These are phyloP conservation scores for Alternaria triticina DNA, from an alignment of 2,329 filamentous ascomycete species.

Conservation along the genomic window DNA sequence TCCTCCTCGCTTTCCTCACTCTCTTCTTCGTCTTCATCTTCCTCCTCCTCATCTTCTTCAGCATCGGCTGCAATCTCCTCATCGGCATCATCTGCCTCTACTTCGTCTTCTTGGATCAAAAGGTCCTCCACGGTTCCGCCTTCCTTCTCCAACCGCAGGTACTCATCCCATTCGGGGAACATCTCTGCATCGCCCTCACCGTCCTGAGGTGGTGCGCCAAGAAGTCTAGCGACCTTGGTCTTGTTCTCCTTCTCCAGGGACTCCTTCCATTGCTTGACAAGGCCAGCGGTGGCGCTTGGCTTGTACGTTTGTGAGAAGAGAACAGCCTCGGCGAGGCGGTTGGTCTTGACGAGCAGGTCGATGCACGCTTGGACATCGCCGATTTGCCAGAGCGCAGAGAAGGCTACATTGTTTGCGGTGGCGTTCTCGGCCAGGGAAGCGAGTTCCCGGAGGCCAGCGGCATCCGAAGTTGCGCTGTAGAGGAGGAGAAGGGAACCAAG, in stretches of 20 bases:
- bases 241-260: constrained; percentile 84
- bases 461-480: constrained; percentile 84
- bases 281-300: constrained; percentile 72
- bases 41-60: constrained; percentile 37
- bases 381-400: constrained; percentile 86
- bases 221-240: constrained; percentile 79
- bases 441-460: constrained; percentile 73
- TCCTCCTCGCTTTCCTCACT: constrained; percentile 12
- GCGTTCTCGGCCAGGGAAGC: constrained; percentile 76
- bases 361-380: constrained; percentile 83
- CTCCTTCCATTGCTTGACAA: constrained; percentile 82
- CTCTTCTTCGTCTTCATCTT: constrained; percentile 29
- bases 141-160: constrained; percentile 78
- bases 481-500: constrained; percentile 86
- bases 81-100: constrained; percentile 41
- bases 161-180: constrained; percentile 97
- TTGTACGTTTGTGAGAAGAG: constrained; percentile 96
- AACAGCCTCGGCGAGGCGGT: constrained; percentile 81
- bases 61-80: constrained; percentile 41
- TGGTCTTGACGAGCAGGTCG: constrained; percentile 78
- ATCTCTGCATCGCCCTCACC: constrained; percentile 72
- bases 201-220: constrained; percentile 77
- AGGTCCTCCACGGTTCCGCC: constrained; percentile 59
- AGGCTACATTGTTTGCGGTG: constrained; percentile 89
- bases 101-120: constrained; percentile 39